Percentiles rank a stretch among this genome's conserved stretches.
These are phyloP conservation scores for Geotrichum macrosporum DNA, from an alignment of 1,139 yeast species.

Conservation along the genomic window DNA sequence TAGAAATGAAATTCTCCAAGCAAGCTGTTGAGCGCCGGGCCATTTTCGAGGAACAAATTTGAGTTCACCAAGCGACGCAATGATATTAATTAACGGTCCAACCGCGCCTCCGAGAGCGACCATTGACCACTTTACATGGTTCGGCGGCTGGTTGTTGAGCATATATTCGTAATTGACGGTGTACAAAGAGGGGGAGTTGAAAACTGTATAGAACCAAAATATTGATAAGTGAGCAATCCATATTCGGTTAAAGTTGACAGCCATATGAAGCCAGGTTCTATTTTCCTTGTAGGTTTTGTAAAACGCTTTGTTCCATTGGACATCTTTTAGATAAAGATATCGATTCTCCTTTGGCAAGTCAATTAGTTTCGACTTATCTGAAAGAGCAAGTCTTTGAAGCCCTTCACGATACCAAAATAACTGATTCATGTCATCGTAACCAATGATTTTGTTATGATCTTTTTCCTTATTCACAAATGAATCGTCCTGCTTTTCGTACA, in stretches of 20 bases:
- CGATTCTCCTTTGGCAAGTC: constrained; percentile 46
- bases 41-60: constrained; percentile 63
- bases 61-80: constrained; percentile 61
- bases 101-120: constrained; percentile 70
- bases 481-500: constrained; percentile 40
- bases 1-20: constrained; percentile 45
- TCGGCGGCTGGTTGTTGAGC: constrained; percentile 59
- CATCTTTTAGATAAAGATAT: constrained; percentile 45
- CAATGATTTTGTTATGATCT: constrained; percentile 69
- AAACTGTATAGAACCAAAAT: constrained; percentile 78
- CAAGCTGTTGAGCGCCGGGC: constrained; percentile 58
- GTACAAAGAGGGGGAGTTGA: constrained; percentile 72
- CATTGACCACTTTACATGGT: constrained; percentile 57
- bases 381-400: constrained; percentile 46
- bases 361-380: constrained; percentile 42
- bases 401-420: constrained; percentile 76
- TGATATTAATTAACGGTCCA: constrained; percentile 58
- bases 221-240: constrained; percentile 77
- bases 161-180: constrained; percentile 57
- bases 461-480: constrained; percentile 48
- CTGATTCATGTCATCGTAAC: constrained; percentile 85
- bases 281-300: constrained; percentile 69
- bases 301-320: constrained; percentile 61
- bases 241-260: constrained; percentile 72
- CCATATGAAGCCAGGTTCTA: constrained; percentile 72